Base-by-base conservation (phyloP, 768 basidiomycete genomes). In the Calocera viscosa region DNA sequence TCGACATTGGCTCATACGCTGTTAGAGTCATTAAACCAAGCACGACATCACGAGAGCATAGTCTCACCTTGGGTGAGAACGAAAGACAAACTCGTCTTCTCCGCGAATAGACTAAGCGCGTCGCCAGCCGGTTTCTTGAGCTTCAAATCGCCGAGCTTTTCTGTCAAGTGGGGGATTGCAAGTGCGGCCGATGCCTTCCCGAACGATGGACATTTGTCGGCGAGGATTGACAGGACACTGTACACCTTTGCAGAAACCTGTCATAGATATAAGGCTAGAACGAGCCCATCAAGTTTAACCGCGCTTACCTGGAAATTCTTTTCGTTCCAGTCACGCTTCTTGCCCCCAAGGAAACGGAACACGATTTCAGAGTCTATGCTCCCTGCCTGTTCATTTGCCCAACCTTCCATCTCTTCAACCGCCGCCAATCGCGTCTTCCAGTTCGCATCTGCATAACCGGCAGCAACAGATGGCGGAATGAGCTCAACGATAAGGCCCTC, bases 61-160 rank as follows among this genome's bases (percentile, higher is more conserved):
- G 24, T 73, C 83, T 65, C 71, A 94, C 96, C 90, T 82, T 95
- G 94, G 67, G 84, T 85, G 2, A 99, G 82, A 22, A 98, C 90
- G 73, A 99, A 98, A 67, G 95, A 93, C 63, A 98, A 77, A 2
- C 93, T 96, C 0, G 91, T 92, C 76, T 88, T 94, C 76, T 98
- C 96, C 0, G 92, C 87, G 72, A 93, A 95, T 0, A 82, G 73
- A 1, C 84, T 72, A n/a, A 99, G 77, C 0, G 90, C 82, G 53
- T 99, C 96, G 26, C 92, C 89, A 26, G 94, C 91, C 2, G 94
- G 90, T 75, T 97, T 98, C 81, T 97, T 98, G 67, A 99, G 77
- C 74, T 99, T 99, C 78, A 90, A 78, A 73, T 99, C 96, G 24
- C 96, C 96, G 53, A 99, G 79, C 77, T 99, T 98, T 76, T 99